Base-by-base conservation (phyloP, 169 alveolate genomes). In the Cyclospora cayetanensis region DNA sequence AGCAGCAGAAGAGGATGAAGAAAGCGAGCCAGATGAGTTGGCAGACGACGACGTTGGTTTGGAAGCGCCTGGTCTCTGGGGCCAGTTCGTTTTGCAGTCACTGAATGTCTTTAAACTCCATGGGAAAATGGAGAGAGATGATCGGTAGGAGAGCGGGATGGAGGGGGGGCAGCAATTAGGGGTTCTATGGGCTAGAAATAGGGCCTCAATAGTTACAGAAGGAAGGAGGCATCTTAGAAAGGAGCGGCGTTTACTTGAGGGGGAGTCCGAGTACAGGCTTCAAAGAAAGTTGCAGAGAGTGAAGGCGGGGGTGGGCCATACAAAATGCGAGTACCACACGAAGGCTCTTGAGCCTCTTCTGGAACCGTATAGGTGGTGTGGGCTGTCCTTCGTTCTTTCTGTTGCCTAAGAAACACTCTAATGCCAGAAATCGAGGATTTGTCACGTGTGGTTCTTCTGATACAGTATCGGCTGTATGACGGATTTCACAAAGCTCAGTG, bases 81-180 rank as follows among this genome's bases (percentile, higher is more conserved):
- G 92, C 37, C 65, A 37, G 0, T 52, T 41, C 84, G 79, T 90
- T 5, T 46, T 80, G 63, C 35, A 55, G 4, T 15, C 34, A 0
- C 34, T 90, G 0, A 39, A 52, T 31, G 22, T 90, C 29, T 90
- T 65, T 53, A 79, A 80, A 37, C 63, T 90, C 25, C 93, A 90
- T 46, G 93, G 93, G n/a, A 66, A 60, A 2, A 72, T 90, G 80
- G 35, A 18, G 7, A 41, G 86, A 39, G 91, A 90, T 20, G 93
- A 90, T 39, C 27, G 92, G 92, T 83, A 29, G 3, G 5, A 12
- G 83, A 18, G 20, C 7, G 31, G 43, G 31, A 15, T 25, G 11
- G 29, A 46, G 15, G 15, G 60, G 60, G 15, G 60, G 25, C 68
- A 55, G 25, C 25, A 46, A 15, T 11, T 15, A 46, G 15, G n/a